A percentile compares a stretch with the other conserved stretches of the same genome.
Conservation (phyloP, 306 rosid species). For the Crotalaria pallida region DNA sequence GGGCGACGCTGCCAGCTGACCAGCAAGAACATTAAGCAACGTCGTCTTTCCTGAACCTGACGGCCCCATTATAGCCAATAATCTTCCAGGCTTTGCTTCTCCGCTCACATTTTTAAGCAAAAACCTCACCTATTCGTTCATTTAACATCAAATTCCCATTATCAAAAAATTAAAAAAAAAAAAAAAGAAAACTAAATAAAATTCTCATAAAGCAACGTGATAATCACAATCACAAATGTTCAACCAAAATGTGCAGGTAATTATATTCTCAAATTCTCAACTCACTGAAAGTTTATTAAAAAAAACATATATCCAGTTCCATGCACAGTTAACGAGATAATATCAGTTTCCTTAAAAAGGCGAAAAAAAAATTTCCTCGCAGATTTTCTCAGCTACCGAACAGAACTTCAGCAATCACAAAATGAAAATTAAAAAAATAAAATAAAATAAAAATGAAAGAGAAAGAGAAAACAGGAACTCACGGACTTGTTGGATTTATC, state of each 20-base stretch:
- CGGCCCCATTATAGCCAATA: slow-evolving; percentile 95
- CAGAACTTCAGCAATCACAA: neutral
- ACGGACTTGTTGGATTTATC: slow-evolving; percentile 62
- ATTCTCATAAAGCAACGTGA: neutral
- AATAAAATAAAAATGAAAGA: too few relatives aligned
- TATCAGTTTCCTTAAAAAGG: neutral
- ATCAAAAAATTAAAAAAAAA: neutral
- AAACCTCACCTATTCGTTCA: slow-evolving; percentile 52
- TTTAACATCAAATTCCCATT: slow-evolving; percentile 7
- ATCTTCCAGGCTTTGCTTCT: slow-evolving; percentile 80
- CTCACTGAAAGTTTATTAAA: neutral
- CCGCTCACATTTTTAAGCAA: slow-evolving; percentile 72
- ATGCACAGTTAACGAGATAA: neutral
- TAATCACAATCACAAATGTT: neutral
- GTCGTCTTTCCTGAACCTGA: slow-evolving; percentile 98
- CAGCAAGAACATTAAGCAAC: slow-evolving; percentile 77
- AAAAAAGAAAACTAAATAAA: neutral
- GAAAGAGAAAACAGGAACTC: slow-evolving; percentile 23
- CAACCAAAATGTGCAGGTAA: slow-evolving; percentile 12
- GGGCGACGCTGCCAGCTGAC: slow-evolving; percentile 68
- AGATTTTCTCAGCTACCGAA: slow-evolving; percentile 10
- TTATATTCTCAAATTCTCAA: neutral
- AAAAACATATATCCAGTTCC: neutral
- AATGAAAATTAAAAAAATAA: too few relatives aligned
- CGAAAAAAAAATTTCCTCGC: neutral